Conservation (phyloP, 2,329 filamentous ascomycete species). For the Pseudogymnoascus sp. region DNA sequence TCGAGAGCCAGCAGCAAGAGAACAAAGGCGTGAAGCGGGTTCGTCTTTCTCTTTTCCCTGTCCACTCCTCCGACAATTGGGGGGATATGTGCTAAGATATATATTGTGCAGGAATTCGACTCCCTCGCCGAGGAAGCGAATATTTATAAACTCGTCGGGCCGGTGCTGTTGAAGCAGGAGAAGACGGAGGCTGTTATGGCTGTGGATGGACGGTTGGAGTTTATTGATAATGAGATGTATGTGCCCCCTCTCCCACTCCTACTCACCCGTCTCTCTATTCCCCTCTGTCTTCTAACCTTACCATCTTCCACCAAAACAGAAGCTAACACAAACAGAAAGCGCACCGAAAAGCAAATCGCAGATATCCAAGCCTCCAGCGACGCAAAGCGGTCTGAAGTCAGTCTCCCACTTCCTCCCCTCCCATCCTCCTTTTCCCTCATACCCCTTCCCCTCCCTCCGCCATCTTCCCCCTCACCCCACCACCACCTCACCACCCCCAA, state of each 20-base stretch:
- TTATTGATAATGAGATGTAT: conserved; percentile 90
- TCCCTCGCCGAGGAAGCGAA: conserved; percentile 70
- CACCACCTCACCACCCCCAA: not conserved
- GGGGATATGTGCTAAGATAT: conserved; percentile 14
- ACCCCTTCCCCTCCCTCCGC: not conserved
- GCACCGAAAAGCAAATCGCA: conserved; percentile 58
- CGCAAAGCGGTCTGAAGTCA: conserved; percentile 55
- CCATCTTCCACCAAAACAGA: no score
- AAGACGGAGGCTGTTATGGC: conserved; percentile 82
- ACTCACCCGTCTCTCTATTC: no score
- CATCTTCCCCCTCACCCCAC: no score
- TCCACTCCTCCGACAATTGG: not conserved
- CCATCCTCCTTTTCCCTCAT: not conserved
- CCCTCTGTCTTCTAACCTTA: no score
- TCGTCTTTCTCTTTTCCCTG: conserved; percentile 7
- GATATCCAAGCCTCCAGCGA: conserved; percentile 58
- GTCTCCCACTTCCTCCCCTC: conserved; percentile 16
- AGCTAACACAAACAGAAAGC: conserved; percentile 39
- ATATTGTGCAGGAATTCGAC: conserved; percentile 63
- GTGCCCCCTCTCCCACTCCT: conserved; percentile 24
- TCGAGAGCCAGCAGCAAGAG: conserved; percentile 91
- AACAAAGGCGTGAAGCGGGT: conserved; percentile 82
- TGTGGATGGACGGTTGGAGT: conserved; percentile 83
- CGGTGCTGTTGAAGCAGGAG: conserved; percentile 90
- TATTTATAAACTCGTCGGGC: conserved; percentile 94